Evolutionary conservation across 164 flowering plant species (phyloP), one percentile per base, ranked within the genome.

Genomic region (Magnolia kwangsiensis): DNA sequence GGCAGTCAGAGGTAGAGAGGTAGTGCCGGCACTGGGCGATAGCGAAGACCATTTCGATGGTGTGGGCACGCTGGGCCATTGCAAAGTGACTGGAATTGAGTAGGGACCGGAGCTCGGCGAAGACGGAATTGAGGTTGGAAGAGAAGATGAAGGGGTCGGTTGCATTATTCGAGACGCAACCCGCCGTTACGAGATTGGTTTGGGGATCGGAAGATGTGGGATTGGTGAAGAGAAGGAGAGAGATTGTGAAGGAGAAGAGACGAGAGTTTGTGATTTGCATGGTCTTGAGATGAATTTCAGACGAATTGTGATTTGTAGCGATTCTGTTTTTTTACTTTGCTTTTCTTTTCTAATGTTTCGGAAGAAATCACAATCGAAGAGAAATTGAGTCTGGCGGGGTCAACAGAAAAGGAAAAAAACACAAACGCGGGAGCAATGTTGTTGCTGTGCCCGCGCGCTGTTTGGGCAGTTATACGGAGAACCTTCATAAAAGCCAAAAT

Each of bases 11-110:
- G 3, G 49, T 14, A 8, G 88, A 83, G 51, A 86, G 72, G 72
- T 89, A 87, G 31, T 76, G 67, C 69, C 89, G 77, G 82, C 91
- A 89, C 81, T 86, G 88, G 3, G 67, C 81, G 83, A 87, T 71
- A 50, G 80, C 86, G 65, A 84, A 87, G 2, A 78, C 88, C 2
- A 86, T 83, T 51, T 81, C 80, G 7, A 83, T 24, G 7, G 78
- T 79, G 66, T 73, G 72, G 23, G 74, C 68, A 18, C 31, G 71
- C 80, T 80, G 76, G 1, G 88, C 83, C 0, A 88, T 85, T 13
- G 85, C 91, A 65, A 88, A 87, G 49, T 21, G 66, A 14, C 7
- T 27, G 7, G 3, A 65, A 11, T 51, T 69, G 29, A 77, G 64
- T n/a, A 59, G 65, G 51, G 31, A 11, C 19, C 71, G 73, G 0